Conservation (phyloP, 225 moss, liverwort and hornwort genomes). For the Lunularia cruciata region DNA sequence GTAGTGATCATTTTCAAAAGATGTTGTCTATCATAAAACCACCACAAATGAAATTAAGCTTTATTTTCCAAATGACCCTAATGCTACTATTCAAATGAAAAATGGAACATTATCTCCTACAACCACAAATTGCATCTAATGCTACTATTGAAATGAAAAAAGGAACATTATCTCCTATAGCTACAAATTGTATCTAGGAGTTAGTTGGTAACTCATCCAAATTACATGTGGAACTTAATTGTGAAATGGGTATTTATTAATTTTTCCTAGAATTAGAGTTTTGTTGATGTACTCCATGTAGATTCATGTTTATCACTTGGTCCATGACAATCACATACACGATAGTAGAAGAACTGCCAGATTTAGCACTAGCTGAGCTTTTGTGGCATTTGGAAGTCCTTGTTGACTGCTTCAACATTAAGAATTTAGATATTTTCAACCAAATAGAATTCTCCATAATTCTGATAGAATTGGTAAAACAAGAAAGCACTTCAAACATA, state of each 20-base stretch:
- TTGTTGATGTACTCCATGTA: no score
- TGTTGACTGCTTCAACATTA: no score
- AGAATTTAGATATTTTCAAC: no score
- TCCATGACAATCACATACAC: no score
- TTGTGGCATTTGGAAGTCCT: no score
- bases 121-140: constrained; percentile 32
- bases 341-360: background rate
- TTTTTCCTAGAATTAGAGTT: no score
- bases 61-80: constrained; percentile 36
- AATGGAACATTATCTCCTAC: constrained; percentile 42
- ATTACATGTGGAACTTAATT: background rate
- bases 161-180: constrained; percentile 44
- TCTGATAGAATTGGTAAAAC: background rate
- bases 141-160: constrained; percentile 17
- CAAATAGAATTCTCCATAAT: no score
- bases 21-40: constrained; percentile 13
- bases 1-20: constrained; percentile 32
- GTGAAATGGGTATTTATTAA: no score
- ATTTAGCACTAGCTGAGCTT: background rate
- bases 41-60: constrained; percentile 39
- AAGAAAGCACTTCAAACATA: no score
- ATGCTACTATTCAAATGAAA: constrained; percentile 18
- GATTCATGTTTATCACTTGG: no score
- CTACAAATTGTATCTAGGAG: constrained; percentile 51
- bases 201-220: constrained; percentile 40